Percentiles rank a stretch among this genome's conserved stretches.
Conservation (phyloP, 176 grass and related monocot genomes). For the Zea mays region Zm-B73-REFERENCE-NAM-5.0 NC_050096.1:281893501-281894000, state of each 20-base stretch:
- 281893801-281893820: conserved; percentile 58
- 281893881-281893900: conserved; percentile 56
- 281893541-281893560: conserved; percentile 95
- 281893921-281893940: conserved; percentile 32
- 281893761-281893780: conserved; percentile 76
- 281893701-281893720: conserved; percentile 80
- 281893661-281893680: conserved; percentile 62
- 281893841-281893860: conserved; percentile 68
- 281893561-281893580: conserved; percentile 92
- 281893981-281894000: conserved; percentile 44
- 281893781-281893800: conserved; percentile 77
- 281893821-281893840: conserved; percentile 81
- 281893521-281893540: conserved; percentile 95
- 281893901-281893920: conserved; percentile 53
- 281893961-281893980: conserved; percentile 55
- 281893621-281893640: conserved; percentile 77
- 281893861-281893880: conserved; percentile 65
- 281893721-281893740: conserved; percentile 59
- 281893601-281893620: conserved; percentile 75
- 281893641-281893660: conserved; percentile 57
- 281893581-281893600: conserved; percentile 97
- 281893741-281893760: conserved; percentile 56
- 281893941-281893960: conserved; percentile 53
- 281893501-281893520: conserved; percentile 84
- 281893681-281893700: conserved; percentile 62